phyloP scores from a whole-genome alignment of 129 eudicot genomes.

The Arctium minus region DNA sequence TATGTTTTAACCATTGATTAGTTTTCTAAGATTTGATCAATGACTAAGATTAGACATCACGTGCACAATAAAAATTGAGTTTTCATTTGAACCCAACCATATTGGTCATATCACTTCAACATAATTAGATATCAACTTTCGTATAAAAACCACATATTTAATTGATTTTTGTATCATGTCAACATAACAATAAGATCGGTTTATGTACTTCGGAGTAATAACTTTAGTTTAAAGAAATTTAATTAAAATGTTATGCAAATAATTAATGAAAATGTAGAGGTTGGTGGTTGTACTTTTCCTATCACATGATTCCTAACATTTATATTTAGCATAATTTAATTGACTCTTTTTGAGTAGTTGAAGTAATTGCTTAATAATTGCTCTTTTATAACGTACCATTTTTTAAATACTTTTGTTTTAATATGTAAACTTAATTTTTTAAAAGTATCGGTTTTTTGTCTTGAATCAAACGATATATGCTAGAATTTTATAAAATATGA shows the following conservation, averaged over 20 bases:
- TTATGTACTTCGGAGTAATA: background rate
- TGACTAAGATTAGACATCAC: no score
- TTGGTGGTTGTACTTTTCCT: constrained; percentile 11
- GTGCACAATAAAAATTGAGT: no score
- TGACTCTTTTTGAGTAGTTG: constrained; percentile 1
- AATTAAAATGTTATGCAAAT: background rate
- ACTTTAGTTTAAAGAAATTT: background rate
- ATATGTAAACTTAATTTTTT: background rate
- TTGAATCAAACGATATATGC: no score
- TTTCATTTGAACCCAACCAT: no score
- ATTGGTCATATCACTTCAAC: background rate
- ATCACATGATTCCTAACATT: constrained; percentile 22
- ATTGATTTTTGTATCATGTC: background rate
- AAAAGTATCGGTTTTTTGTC: no score
- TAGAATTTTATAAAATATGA: no score
- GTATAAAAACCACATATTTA: background rate
- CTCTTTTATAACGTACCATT: background rate
- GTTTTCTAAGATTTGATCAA: no score
- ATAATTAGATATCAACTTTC: background rate
- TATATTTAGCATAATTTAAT: constrained; percentile 1
- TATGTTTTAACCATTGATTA: no score
- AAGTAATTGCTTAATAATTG: constrained; percentile 11
- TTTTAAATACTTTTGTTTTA: background rate
- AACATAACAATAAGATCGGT: background rate
- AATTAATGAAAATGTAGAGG: constrained; percentile 1